These are phyloP conservation scores for Helicocarpus griseus DNA, from an alignment of 2,329 filamentous ascomycete species.

Conservation along the genomic window DNA sequence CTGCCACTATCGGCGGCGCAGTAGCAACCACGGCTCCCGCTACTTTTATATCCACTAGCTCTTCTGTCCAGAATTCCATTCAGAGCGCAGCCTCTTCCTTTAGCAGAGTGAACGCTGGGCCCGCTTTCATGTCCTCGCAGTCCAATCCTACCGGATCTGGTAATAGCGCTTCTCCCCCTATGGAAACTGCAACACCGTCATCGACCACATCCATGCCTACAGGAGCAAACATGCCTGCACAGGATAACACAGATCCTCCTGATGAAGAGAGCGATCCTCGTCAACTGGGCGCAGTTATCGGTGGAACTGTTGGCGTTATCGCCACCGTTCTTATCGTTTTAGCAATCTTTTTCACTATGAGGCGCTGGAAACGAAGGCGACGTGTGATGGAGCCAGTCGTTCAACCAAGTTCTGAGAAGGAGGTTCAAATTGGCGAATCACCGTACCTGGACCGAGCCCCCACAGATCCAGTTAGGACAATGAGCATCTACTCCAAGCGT, in stretches of 20 bases:
- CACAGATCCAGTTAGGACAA: neutral
- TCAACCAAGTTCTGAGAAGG: neutral
- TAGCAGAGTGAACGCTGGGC: neutral
- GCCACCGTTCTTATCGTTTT: constrained; percentile 18
- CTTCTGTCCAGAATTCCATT: neutral
- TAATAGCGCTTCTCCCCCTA: neutral
- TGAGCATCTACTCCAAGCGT: neutral
- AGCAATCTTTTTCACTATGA: constrained; percentile 16
- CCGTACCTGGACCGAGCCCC: neutral
- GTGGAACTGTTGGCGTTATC: constrained; percentile 20
- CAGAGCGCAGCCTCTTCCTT: neutral
- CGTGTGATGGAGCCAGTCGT: neutral
- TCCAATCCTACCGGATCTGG: neutral
- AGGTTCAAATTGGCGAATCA: neutral
- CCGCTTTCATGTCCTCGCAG: neutral
- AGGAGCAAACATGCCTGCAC: neutral
- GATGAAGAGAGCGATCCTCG: constrained; percentile 7
- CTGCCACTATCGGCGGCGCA: neutral
- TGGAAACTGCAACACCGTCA: neutral
- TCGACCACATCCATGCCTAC: neutral
- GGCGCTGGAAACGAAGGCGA: constrained; percentile 14
- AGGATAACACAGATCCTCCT: neutral
- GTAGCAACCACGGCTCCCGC: neutral
- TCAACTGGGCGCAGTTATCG: constrained; percentile 19
- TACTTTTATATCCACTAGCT: neutral